phyloP scores from a whole-genome alignment of 352 stramenopile species.

The Paralagenidium karlingii region DNA sequence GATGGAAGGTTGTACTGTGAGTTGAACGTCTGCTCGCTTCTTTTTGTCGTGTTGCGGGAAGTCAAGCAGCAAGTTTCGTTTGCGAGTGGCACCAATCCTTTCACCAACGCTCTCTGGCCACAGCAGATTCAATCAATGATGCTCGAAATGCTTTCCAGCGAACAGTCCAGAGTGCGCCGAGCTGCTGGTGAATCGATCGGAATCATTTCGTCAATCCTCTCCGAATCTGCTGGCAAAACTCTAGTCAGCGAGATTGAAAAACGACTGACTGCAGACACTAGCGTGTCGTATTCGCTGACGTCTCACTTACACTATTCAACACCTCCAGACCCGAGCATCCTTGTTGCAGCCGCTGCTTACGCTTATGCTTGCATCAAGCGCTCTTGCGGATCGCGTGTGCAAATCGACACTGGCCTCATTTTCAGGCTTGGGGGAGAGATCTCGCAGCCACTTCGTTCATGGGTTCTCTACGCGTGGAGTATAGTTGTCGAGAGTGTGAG shows the following conservation, averaged over 20 bases:
- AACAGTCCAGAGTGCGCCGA: slow-evolving; percentile 46
- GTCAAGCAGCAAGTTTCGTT: slow-evolving; percentile 15
- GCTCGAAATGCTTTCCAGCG: slow-evolving; percentile 60
- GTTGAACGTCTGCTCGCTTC: slow-evolving; percentile 63
- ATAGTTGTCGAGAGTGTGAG: slow-evolving; percentile 72
- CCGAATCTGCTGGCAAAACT: slow-evolving; percentile 26
- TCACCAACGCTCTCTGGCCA: slow-evolving; percentile 24
- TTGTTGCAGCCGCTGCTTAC: slow-evolving; percentile 55
- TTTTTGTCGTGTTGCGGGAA: slow-evolving; percentile 56
- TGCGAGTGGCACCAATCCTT: not conserved
- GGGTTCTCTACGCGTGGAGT: slow-evolving; percentile 75
- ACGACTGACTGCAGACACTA: slow-evolving; percentile 44
- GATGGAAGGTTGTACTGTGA: slow-evolving; percentile 50
- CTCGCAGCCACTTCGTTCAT: slow-evolving; percentile 64
- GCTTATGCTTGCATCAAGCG: slow-evolving; percentile 72
- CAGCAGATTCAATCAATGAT: slow-evolving; percentile 72
- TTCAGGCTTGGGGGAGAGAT: slow-evolving; percentile 54
- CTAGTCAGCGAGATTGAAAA: slow-evolving; percentile 66
- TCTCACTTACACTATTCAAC: slow-evolving; percentile 14
- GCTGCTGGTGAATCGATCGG: slow-evolving; percentile 63
- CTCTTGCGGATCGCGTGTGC: slow-evolving; percentile 56
- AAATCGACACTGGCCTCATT: slow-evolving; percentile 61
- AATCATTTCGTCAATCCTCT: slow-evolving; percentile 32
- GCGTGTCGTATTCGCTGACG: slow-evolving; percentile 8
- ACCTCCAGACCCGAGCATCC: slow-evolving; percentile 1